Base-by-base conservation (phyloP, 345 rosid genomes). In the Boechera retrofracta region DNA sequence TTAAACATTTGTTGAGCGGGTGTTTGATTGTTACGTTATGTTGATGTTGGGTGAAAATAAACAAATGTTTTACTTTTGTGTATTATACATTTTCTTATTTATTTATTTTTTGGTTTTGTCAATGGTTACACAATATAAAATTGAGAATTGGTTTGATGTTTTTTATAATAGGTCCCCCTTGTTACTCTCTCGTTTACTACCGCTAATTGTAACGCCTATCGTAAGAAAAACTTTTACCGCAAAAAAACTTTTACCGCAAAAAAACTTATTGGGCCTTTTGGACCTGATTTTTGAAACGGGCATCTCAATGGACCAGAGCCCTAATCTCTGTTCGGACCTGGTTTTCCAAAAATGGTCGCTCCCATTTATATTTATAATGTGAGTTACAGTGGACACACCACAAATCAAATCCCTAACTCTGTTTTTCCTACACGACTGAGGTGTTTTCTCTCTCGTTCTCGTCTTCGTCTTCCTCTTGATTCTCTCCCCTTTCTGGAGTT, bases 391-490 rank as follows among this genome's bases (percentile, higher is more conserved):
- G 42, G 2, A 32, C 2, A 10, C 1, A n/a, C 33, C 53, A 58
- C 9, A 39, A 53, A 31, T 42, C 39, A 54, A 53, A 53, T 71
- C 64, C 80, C 80, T 70, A 77, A 70, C 58, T n/a, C 51, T 31
- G 61, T 10, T 32, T 35, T 52, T 12, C 15, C 18, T 53, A 10
- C 13, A 1, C 56, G 74, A 16, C 55, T 41, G 36, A 60, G 74
- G 63, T 61, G 55, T 21, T 6, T 1, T 61, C 51, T 69, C 74
- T 64, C 57, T 38, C 45, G 29, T 28, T 64, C 48, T 35, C 60
- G 36, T 65, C 39, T 33, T 28, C 36, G n/a, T 54, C 54, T 12
- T 44, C 5, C 2, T 41, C 10, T 39, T 38, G 67, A 13, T 12
- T 4, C 18, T 63, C 52, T 42, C 45, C n/a, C 42, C 24, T 66